phyloP scores from a whole-genome alignment of 202 grass and related monocot species.

The Schoenoplectus tabernaemontani region DNA sequence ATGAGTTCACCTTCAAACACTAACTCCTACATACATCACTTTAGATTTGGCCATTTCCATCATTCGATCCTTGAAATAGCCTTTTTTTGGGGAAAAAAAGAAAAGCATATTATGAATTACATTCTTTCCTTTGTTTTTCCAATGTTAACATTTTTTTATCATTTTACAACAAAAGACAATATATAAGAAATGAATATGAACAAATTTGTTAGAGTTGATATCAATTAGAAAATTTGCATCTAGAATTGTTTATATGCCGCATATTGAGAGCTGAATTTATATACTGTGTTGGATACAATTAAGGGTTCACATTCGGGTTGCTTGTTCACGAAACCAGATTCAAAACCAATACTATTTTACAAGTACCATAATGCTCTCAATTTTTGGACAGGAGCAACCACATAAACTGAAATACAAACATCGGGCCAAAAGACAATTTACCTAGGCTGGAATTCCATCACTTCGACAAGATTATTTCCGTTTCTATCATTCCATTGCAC shows the following conservation, averaged over 20 bases:
- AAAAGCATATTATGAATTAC: background rate
- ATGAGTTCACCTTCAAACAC: background rate
- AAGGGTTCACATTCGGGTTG: background rate
- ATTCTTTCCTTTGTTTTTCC: background rate
- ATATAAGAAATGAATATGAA: background rate
- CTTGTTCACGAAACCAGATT: background rate
- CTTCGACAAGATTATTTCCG: constrained; percentile 31
- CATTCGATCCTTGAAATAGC: background rate
- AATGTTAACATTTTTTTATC: background rate
- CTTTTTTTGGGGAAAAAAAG: background rate
- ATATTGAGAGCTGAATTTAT: background rate
- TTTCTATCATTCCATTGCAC: constrained; percentile 41
- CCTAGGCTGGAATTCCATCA: constrained; percentile 42
- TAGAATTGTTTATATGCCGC: background rate
- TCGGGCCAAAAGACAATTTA: constrained; percentile 14
- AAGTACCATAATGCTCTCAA: background rate
- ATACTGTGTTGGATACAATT: background rate
- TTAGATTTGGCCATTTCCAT: background rate
- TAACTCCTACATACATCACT: background rate
- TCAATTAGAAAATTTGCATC: background rate
- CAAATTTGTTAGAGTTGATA: background rate
- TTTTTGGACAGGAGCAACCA: too few relatives aligned
- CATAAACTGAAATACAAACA: background rate
- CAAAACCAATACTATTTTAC: background rate
- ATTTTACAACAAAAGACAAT: background rate